These are phyloP conservation scores for Waitea zeae DNA, from an alignment of 1,284 basidiomycete genomes.

Conservation along the genomic window DNA sequence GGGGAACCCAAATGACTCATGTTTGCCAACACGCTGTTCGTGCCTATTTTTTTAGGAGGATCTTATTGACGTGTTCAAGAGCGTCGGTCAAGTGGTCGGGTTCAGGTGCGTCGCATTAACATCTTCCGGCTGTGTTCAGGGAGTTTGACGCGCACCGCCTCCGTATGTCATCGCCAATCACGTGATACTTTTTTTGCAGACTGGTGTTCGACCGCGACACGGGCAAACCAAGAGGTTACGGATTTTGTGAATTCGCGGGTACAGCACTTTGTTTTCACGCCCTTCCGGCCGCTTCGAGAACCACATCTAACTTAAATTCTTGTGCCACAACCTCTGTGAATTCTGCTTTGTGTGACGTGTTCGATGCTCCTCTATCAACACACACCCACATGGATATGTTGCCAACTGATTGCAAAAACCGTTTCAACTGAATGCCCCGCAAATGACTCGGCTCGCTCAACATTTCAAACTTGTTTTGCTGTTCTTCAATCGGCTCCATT, in stretches of 20 bases:
- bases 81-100: slow-evolving; percentile 75
- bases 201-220: slow-evolving; percentile 93
- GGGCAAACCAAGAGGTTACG: slow-evolving; percentile 92
- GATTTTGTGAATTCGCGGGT: slow-evolving; percentile 95
- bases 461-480: neutral
- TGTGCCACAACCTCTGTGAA: too few relatives aligned
- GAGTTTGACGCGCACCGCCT: neutral
- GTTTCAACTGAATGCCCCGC: too few relatives aligned
- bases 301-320: slow-evolving; percentile 20
- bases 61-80: slow-evolving; percentile 73
- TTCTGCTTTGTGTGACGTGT: too few relatives aligned
- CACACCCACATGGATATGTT: neutral
- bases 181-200: slow-evolving; percentile 32
- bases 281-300: slow-evolving; percentile 12
- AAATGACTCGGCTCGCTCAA: neutral
- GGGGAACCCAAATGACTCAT: slow-evolving; percentile 1
- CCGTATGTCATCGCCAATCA: neutral
- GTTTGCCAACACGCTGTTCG: neutral
- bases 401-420: too few relatives aligned
- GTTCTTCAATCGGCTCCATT: too few relatives aligned
- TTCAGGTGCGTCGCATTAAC: slow-evolving; percentile 38
- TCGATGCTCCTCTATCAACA: too few relatives aligned
- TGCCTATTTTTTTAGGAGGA: slow-evolving; percentile 59
- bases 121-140: neutral
- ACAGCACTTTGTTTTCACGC: slow-evolving; percentile 21